Base-by-base conservation (phyloP, 306 rosid species). In the Vigna radiata region DNA sequence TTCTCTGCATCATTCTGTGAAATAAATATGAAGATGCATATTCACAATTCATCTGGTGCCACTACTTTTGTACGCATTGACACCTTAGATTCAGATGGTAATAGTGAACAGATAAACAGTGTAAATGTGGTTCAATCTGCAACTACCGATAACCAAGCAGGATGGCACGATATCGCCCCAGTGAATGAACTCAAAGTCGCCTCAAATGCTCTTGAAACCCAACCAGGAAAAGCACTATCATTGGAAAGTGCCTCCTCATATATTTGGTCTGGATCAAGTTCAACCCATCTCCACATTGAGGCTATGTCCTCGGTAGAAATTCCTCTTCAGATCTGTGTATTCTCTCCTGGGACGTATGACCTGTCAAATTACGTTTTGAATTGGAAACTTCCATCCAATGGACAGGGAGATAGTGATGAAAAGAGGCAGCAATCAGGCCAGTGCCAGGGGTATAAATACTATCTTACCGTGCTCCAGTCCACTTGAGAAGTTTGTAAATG, bases 181-280 rank as follows among this genome's bases (percentile, higher is more conserved):
- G 89, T 14, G 48, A 86, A 78, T 66, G 97, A 90, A 78, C 77
- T 74, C 46, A 95, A 90, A 76, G 91, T 85, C 19, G 65, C 91
- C 23, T 80, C 97, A 50, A 92, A 81, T 56, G 85, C 65, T 76
- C 19, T 11, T 15, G 93, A 86, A 73, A 36, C 78, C 61, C 87
- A 66, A 77, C 58, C 73, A 4, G 85, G 68, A 52, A 88, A 85
- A 79, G 80, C 90, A 43, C 43, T 60, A 7, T 76, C 89, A 1
- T 60, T 88, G 23, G 90, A 86, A 31, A 83, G 91, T 71, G 96
- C 85, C 25, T 48, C 92, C 63, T 87, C 96, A 0, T 89, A 83
- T 80, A 83, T 95, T 68, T 95, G 99, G 99, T 88, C 97, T 1
- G 97, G 96, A 62, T 83, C 97, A 19, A 90, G 97, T 85, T 90